These are phyloP conservation scores for Zoysia japonica DNA, from an alignment of 176 grass and related monocot species.

Conservation along the genomic window DNA sequence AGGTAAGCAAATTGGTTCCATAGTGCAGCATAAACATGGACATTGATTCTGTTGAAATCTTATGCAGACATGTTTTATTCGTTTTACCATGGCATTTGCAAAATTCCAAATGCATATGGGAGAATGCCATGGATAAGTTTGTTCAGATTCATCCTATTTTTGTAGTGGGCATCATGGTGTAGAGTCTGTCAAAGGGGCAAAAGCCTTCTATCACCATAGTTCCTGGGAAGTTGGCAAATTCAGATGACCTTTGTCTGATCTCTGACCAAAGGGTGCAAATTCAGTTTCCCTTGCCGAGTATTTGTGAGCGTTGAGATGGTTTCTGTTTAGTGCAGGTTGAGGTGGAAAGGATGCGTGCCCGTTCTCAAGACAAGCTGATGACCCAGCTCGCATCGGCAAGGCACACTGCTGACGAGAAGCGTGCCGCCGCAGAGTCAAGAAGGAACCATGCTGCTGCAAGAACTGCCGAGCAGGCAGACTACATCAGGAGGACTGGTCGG, in stretches of 20 bases:
- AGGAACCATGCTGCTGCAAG: conserved; percentile 60
- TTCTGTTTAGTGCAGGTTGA: conserved; percentile 57
- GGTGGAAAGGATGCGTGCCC: conserved; percentile 82
- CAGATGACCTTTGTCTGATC: no score
- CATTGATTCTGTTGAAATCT: background rate
- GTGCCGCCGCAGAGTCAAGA: conserved; percentile 53
- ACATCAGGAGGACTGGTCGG: conserved; percentile 78
- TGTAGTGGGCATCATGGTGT: background rate
- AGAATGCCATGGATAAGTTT: background rate
- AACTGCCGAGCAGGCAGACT: conserved; percentile 67
- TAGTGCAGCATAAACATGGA: background rate
- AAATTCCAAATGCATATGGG: background rate
- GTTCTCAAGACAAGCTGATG: conserved; percentile 77
- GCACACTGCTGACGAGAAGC: conserved; percentile 75
- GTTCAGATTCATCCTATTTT: background rate
- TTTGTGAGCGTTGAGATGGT: background rate
- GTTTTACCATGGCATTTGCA: background rate
- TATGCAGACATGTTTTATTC: background rate
- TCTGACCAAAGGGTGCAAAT: background rate
- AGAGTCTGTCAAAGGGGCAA: background rate
- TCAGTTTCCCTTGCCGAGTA: background rate
- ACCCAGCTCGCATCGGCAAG: conserved; percentile 62
- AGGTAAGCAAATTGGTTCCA: conserved; percentile 41
- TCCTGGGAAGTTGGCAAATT: no score
- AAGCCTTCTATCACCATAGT: no score